Conservation (phyloP, 1,284 basidiomycete species). For the Irpex sp. region DNA sequence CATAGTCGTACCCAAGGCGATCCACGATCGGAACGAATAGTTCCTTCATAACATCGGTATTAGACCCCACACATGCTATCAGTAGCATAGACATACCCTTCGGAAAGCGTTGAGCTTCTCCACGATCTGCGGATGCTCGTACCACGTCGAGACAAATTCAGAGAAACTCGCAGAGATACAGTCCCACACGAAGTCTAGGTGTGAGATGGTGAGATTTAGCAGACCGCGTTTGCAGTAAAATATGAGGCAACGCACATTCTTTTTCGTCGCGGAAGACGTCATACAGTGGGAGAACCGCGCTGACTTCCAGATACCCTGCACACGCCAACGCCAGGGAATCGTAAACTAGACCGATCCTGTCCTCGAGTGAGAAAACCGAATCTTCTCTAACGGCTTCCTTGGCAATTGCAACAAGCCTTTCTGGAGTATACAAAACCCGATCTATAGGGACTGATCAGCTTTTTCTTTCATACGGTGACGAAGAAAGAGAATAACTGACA, state of each 20-base stretch:
- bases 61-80: too few species aligned
- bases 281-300: conserved; percentile 73
- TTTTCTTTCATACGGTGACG: background rate
- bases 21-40: conserved; percentile 82
- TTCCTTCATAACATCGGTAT: conserved; percentile 32
- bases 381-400: conserved; percentile 68
- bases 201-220: too few species aligned
- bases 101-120: conserved; percentile 64
- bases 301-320: conserved; percentile 76
- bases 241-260: conserved; percentile 51
- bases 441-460: conserved; percentile 37
- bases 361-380: conserved; percentile 75
- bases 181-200: conserved; percentile 71
- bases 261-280: conserved; percentile 68
- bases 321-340: conserved; percentile 81
- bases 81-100: conserved; percentile 38
- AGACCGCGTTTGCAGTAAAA: background rate
- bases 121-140: conserved; percentile 71
- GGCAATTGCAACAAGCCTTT: conserved; percentile 78
- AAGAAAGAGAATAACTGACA: conserved; percentile 48
- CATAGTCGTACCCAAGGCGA: conserved; percentile 79
- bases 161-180: conserved; percentile 56
- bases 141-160: conserved; percentile 72
- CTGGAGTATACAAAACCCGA: conserved; percentile 85
- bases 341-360: conserved; percentile 84